phyloP scores from a whole-genome alignment of 208 protist genomes.

The Wallacemonas sp. region DNA sequence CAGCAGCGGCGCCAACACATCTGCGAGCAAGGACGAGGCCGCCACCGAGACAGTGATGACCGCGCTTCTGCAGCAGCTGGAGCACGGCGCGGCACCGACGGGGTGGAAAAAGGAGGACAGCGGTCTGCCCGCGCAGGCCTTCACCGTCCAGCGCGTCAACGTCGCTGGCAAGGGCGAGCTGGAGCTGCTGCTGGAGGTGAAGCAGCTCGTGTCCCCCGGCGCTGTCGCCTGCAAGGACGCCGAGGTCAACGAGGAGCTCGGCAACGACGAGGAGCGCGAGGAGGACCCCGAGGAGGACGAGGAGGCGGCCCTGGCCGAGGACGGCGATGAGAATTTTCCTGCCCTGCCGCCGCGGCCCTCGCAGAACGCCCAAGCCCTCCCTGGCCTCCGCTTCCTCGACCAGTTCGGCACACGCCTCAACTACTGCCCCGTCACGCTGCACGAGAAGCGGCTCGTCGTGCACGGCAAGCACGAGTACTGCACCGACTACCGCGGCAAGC shows the following conservation, averaged over 20 bases:
- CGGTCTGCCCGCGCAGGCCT: slow-evolving; percentile 9
- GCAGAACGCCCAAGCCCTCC: slow-evolving; percentile 46
- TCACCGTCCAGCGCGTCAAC: slow-evolving; percentile 25
- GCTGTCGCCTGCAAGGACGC: slow-evolving; percentile 54
- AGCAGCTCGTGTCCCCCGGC: slow-evolving; percentile 48
- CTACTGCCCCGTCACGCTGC: slow-evolving; percentile 87
- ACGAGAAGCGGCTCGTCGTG: slow-evolving; percentile 68
- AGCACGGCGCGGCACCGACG: slow-evolving; percentile 13
- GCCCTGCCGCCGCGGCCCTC: slow-evolving; percentile 3
- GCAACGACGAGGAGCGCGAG: slow-evolving; percentile 51
- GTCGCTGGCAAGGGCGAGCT: slow-evolving; percentile 42
- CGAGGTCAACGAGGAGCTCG: slow-evolving; percentile 54
- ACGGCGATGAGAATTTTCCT: slow-evolving; percentile 30
- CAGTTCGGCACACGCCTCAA: slow-evolving; percentile 79
- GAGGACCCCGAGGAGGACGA: slow-evolving; percentile 51
- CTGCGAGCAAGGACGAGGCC: background rate
- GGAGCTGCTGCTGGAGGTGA: slow-evolving; percentile 50
- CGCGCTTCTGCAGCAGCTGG: slow-evolving; percentile 14
- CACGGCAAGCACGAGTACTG: slow-evolving; percentile 66
- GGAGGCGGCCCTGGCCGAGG: slow-evolving; percentile 37
- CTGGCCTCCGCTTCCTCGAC: slow-evolving; percentile 62
- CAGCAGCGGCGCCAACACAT: background rate
- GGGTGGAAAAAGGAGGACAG: slow-evolving; percentile 16
- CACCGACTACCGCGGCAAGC: slow-evolving; percentile 48
- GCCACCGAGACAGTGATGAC: slow-evolving; percentile 6